Base-by-base conservation (phyloP, 2,329 filamentous ascomycete species). In the Penicillium italicum region DNA sequence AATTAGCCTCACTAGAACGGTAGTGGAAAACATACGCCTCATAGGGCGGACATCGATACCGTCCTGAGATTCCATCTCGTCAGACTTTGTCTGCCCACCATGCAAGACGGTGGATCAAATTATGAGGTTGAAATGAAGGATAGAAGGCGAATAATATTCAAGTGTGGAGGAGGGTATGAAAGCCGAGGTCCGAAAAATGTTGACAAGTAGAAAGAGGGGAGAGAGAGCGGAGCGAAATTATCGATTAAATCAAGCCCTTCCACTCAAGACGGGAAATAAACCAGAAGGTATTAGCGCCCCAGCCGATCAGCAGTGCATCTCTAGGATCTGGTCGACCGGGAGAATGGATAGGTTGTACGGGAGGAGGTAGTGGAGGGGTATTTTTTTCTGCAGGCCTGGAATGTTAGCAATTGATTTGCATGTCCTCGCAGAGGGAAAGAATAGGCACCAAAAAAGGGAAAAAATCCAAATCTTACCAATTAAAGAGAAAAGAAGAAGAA, bases 41-140 rank as follows among this genome's bases (percentile, higher is more conserved):
- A 90, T 88, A 40, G 80, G 77, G 67, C 82, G 84, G 71, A 82
- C 71, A 69, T 84, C 81, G 56, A 86, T 75, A 59, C 83, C 84
- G 65, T 78, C 75, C 66, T 74, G 70, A 71, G 69, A 72, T 62
- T 75, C 73, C 74, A 75, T 77, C 66, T 66, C 69, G 66, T 66
- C 64, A 57, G 58, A 62, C 31, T 60, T 55, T 45, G 61, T 58
- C 50, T 59, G 55, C 55, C 60, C 59, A 69, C 65, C 70, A 73
- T 72, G 69, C 62, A 69, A 60, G 33, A 40, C 18, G 18, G n/a
- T 24, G 16, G 33, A 31, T 18, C 36, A 34, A 45, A 14, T 22
- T 41, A 30, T 16, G 52, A 18, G 31, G 44, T 44, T 22, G 31
- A 54, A 26, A 26, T 40, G 22, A 26, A 50, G n/a, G 16, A 26